Percentiles rank a stretch among this genome's conserved stretches.
phyloP scores from a whole-genome alignment of 1,284 basidiomycete genomes.

The Rhodofomes roseus region DNA sequence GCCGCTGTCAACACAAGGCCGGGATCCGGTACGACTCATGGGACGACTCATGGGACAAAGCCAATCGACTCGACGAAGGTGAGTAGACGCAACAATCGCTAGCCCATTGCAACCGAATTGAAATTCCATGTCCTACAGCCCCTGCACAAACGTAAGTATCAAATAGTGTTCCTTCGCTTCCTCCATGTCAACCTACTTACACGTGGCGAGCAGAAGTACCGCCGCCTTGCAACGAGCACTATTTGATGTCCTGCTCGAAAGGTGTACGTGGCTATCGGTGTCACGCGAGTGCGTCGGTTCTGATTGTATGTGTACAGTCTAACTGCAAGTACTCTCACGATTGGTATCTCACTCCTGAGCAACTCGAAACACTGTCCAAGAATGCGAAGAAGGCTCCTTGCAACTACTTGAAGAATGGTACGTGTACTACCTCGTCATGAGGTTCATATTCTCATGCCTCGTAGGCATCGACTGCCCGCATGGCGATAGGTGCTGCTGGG shows the following conservation, averaged over 20 bases:
- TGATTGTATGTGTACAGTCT: constrained; percentile 35
- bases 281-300: neutral
- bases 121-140: constrained; percentile 22
- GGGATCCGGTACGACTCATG: neutral
- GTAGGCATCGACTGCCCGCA: constrained; percentile 67
- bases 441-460: neutral
- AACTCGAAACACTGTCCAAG: constrained; percentile 57
- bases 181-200: neutral
- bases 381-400: constrained; percentile 81
- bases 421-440: neutral
- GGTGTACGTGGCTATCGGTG: constrained; percentile 41
- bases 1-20: neutral
- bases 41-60: constrained; percentile 15
- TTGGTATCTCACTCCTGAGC: constrained; percentile 64
- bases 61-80: constrained; percentile 32
- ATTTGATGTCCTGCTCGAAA: constrained; percentile 76
- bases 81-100: constrained; percentile 3
- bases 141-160: constrained; percentile 33
- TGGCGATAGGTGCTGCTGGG: constrained; percentile 67
- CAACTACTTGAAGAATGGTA: constrained; percentile 75
- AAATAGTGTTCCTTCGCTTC: neutral
- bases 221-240: constrained; percentile 78
- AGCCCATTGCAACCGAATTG: neutral
- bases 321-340: constrained; percentile 80
- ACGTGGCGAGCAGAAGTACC: constrained; percentile 48